Conservation (phyloP, 257 asterid genomes). For the Eucommia ulmoides region DNA sequence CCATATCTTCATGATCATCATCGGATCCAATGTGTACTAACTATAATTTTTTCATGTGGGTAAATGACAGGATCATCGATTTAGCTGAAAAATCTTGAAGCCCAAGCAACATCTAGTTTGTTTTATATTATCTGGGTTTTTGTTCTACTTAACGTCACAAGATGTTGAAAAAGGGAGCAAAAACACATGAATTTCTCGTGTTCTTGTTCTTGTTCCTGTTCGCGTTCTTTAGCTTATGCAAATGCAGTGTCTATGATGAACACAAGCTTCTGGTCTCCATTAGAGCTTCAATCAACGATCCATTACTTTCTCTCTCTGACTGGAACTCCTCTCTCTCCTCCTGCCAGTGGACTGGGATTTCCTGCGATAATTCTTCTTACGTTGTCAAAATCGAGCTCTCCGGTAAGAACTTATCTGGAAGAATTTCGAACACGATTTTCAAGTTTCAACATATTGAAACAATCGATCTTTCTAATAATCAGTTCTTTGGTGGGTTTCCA, state of each 20-base stretch:
- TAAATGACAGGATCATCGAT: conserved; percentile 28
- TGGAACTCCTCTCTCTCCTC: conserved; percentile 49
- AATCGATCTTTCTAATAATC: conserved; percentile 59
- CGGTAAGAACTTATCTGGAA: conserved; percentile 52
- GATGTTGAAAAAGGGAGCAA: too few species aligned
- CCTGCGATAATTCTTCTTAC: conserved; percentile 42
- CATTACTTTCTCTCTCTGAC: conserved; percentile 23
- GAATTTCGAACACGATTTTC: conserved; percentile 33
- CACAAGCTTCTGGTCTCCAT: conserved; percentile 36
- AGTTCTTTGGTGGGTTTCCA: conserved; percentile 51
- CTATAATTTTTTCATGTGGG: not conserved
- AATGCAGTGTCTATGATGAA: conserved; percentile 37
- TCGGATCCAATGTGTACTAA: too few species aligned
- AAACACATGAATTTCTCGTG: conserved; percentile 2
- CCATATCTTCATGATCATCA: conserved; percentile 6
- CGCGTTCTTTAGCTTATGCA: conserved; percentile 15
- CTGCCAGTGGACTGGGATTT: conserved; percentile 68
- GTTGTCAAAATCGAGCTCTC: conserved; percentile 50
- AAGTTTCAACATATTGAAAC: conserved; percentile 29
- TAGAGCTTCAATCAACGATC: conserved; percentile 46
- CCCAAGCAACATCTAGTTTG: too few species aligned
- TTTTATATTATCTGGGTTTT: too few species aligned
- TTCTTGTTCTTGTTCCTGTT: conserved; percentile 16
- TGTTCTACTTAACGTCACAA: too few species aligned
- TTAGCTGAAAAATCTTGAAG: too few species aligned